Base-by-base conservation (phyloP, 176 grass and related monocot species). In the Avena eriantha region DNA sequence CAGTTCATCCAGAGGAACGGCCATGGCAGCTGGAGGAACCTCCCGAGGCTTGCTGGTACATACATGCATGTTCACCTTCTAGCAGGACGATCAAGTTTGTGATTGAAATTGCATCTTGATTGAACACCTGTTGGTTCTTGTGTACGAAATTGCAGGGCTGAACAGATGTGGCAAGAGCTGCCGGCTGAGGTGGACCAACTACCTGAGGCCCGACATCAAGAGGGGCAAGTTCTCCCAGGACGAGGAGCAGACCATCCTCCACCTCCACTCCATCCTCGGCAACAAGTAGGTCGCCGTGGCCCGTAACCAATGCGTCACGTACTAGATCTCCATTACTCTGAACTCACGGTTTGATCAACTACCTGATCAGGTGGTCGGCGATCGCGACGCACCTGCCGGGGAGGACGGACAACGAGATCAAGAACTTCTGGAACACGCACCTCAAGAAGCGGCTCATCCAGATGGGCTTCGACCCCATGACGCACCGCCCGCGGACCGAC, bases 401-500 rank as follows among this genome's bases (percentile, higher is more conserved):
- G 33, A 78, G 92, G 26, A 97, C 95, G 53, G 95, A 97, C 79
- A 97, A 97, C 60, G 95, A 97, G 80, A 94, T 97, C 78, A 97
- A 97, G 78, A 97, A 97, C 82, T 94, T 92, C 73, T 97, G 95
- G 95, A 97, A 97, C 92, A 97, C 95, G 26, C 95, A 97, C 80
- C 92, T 97, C 73, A 97, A 94, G 90, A 97, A 94, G 92, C 89
- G 89, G 26, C 88, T 97, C 49, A 91, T 94, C 66, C 90, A 94
- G 86, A 97, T 97, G 95, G 95, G 95, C n/a, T 80, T 97, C 84
- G 95, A 97, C 83, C 95, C 95, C 51, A 94, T 97, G 90, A 97
- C 95, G 76, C 95, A 97, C 86, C 95, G 90, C 41, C 92, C 90
- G 1, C 77, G 95, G 48, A 94, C 95, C 12, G 92, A 97, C 55